Base-by-base conservation (phyloP, 2,329 filamentous ascomycete species). In the Fusarium sp. region DNA sequence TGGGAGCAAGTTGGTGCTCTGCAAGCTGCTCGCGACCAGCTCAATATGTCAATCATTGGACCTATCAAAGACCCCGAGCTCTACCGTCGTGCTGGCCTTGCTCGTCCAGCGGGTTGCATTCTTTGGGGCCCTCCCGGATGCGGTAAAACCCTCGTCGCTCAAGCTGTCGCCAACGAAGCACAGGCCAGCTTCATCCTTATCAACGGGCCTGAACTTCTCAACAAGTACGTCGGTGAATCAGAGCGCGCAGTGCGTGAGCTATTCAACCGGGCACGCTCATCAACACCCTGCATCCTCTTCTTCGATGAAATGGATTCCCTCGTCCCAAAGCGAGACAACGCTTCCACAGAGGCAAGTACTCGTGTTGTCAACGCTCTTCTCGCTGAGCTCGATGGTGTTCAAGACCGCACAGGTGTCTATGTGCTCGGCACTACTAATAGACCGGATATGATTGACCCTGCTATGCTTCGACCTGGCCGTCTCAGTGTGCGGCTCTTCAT, bases 121-220 rank as follows among this genome's bases (percentile, higher is more conserved):
- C 93, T 99, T 61, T 99, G 95, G 94, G 96, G 96, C 1, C 96
- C 96, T 2, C 96, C 96, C 0, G 96, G 96, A 12, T 99, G 96
- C 81, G 96, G 96, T 77, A 99, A 99, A 82, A 99, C 96, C 0
- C 88, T 99, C 4, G 90, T 99, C 4, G 96, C 96, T 24, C 98
- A 98, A 83, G 96, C 96, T 7, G 95, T 98, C 9, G 96, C 96
- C 61, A 97, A 97, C 81, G 95, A 97, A 80, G 95, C 93, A 13
- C 94, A 95, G 81, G 96, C 96, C 53, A 98, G 97, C 82, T 99
- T 99, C 85, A 99, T 99, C 82, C 95, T 94, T 58, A 94, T 99
- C 83, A 98, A 98, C 82, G 96, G 96, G 0, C 96, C 96, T 1
- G 96, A 99, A 81, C 86, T 99, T 15, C 88, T 99, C 50, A 98